Percentiles rank a stretch among this genome's conserved stretches.
Conservation (phyloP, 305 asterid genomes). For the Fraxinus latifolia region DNA sequence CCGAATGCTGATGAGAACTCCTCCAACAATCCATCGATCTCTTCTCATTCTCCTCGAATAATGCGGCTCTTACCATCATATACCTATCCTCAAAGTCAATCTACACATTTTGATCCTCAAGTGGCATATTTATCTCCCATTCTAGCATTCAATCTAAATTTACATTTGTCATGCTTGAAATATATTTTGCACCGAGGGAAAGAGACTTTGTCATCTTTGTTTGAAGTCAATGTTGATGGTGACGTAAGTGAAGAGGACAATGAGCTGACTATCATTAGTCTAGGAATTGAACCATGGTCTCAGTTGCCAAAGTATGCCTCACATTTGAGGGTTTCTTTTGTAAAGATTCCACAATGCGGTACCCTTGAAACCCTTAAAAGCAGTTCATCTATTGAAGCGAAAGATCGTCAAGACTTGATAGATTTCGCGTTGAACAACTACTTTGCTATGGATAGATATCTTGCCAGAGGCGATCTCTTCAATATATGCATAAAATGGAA, state of each 20-base stretch:
- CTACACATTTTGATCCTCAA: constrained; percentile 44
- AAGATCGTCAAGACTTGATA: constrained; percentile 78
- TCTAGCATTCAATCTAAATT: constrained; percentile 71
- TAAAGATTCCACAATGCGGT: constrained; percentile 83
- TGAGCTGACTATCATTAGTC: constrained; percentile 31
- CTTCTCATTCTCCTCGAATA: constrained; percentile 34
- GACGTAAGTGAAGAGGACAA: constrained; percentile 37
- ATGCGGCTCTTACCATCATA: constrained; percentile 60
- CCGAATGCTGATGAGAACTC: constrained; percentile 39
- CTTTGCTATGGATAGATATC: constrained; percentile 78
- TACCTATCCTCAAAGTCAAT: constrained; percentile 38
- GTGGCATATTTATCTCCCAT: constrained; percentile 79
- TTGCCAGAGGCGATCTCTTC: constrained; percentile 77
- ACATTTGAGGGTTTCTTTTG: constrained; percentile 84
- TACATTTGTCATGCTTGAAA: constrained; percentile 72
- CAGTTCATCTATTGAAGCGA: constrained; percentile 53
- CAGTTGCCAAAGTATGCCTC: constrained; percentile 75
- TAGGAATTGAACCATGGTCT: constrained; percentile 57
- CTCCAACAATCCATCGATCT: constrained; percentile 19
- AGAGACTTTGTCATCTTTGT: constrained; percentile 51
- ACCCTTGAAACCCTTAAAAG: constrained; percentile 67
- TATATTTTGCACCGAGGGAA: constrained; percentile 59
- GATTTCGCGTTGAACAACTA: constrained; percentile 68
- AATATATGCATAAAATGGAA: constrained; percentile 66
- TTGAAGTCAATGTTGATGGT: constrained; percentile 42